phyloP scores from a whole-genome alignment of 257 asterid genomes.

The Solanum ossicruentum region DNA sequence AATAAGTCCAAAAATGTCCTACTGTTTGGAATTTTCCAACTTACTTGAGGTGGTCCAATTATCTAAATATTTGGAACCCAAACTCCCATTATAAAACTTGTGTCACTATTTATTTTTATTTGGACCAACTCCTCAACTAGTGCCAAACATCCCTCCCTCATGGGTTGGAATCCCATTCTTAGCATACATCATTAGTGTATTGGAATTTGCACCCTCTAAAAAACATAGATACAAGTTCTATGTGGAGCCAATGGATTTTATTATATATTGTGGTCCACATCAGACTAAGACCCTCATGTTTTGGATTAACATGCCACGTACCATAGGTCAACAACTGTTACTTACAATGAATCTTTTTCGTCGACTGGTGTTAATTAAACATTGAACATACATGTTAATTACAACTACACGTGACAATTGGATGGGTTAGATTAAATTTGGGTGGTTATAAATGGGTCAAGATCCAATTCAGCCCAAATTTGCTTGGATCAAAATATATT shows the following conservation, averaged over 20 bases:
- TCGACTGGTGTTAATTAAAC: neutral
- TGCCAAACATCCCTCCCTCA: neutral
- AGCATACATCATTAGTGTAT: constrained; percentile 1
- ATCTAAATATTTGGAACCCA: neutral
- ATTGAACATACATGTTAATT: neutral
- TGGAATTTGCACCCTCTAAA: neutral
- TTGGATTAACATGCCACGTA: constrained; percentile 25
- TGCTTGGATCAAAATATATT: no score
- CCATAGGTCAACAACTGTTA: neutral
- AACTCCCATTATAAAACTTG: neutral
- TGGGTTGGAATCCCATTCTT: constrained; percentile 10
- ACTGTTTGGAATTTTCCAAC: neutral
- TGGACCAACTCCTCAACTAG: neutral
- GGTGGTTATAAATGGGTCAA: no score
- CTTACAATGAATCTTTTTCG: constrained; percentile 14
- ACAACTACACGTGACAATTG: accelerated
- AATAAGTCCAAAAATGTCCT: neutral
- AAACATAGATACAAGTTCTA: neutral
- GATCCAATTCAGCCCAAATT: no score
- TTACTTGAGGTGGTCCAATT: constrained; percentile 12
- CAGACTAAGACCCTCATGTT: constrained; percentile 4
- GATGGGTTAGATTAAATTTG: no score
- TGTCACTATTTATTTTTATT: neutral
- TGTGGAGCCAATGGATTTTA: neutral
- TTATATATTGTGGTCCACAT: constrained; percentile 11